Evolutionary conservation across 768 basidiomycete genomes (phyloP).

Genomic region (Pilatotrama ljubarskyi): DNA sequence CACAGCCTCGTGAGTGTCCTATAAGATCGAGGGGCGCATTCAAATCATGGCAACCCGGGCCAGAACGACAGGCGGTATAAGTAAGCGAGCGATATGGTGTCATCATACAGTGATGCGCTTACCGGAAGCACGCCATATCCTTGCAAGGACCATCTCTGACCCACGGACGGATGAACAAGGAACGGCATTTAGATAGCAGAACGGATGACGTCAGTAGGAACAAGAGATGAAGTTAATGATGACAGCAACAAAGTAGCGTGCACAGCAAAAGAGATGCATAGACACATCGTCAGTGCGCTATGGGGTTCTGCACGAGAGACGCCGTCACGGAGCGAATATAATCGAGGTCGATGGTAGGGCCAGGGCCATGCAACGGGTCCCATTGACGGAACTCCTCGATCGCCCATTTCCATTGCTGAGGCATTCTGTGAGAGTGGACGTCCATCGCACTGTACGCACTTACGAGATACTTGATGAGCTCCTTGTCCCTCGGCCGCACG

Average conservation of each 20-base stretch:
- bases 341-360: conserved; percentile 36
- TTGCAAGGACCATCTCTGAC: too few relatives aligned
- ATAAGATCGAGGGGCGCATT: too few relatives aligned
- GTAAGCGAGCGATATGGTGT: too few relatives aligned
- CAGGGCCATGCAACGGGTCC: conserved; percentile 46
- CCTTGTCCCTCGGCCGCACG: conserved; percentile 68
- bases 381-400: conserved; percentile 51
- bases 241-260: background rate
- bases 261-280: background rate
- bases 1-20: too few relatives aligned
- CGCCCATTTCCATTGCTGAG: conserved; percentile 78
- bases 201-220: too few relatives aligned
- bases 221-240: background rate
- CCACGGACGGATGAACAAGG: too few relatives aligned
- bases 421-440: background rate
- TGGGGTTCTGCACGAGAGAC: background rate
- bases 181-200: too few relatives aligned
- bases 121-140: too few relatives aligned
- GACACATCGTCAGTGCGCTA: background rate
- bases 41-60: too few relatives aligned
- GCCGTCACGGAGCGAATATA: conserved; percentile 2
- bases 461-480: conserved; percentile 66
- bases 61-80: too few relatives aligned
- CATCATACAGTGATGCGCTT: too few relatives aligned
- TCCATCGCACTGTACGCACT: conserved; percentile 20